phyloP scores from a whole-genome alignment of 495 filamentous ascomycete genomes.

The Hypoxylon fragiforme region DNA sequence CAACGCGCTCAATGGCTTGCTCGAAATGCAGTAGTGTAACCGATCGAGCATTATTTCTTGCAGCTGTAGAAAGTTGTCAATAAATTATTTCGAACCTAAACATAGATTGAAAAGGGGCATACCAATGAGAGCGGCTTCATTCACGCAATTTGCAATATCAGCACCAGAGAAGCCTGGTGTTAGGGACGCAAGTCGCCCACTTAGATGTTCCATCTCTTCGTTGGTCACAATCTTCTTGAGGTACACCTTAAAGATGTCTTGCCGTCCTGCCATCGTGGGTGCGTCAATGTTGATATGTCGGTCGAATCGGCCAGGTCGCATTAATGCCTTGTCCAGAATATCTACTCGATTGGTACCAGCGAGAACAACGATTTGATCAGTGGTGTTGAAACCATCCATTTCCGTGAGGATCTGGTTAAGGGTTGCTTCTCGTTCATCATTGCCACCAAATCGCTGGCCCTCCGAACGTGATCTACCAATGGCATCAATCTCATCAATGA shows the following conservation, averaged over 20 bases:
- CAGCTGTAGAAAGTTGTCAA: conserved; percentile 66
- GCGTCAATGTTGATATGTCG: conserved; percentile 91
- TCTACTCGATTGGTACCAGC: conserved; percentile 96
- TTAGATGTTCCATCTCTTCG: conserved; percentile 83
- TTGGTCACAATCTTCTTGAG: conserved; percentile 88
- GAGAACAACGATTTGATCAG: conserved; percentile 96
- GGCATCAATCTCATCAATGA: conserved; percentile 99
- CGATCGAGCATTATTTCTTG: conserved; percentile 71
- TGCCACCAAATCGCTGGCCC: conserved; percentile 73
- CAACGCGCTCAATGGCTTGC: conserved; percentile 94
- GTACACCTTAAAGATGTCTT: conserved; percentile 95
- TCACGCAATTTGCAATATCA: conserved; percentile 94
- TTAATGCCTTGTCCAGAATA: conserved; percentile 89
- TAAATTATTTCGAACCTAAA: conserved; percentile 8
- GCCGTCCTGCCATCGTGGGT: conserved; percentile 94
- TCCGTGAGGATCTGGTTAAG: conserved; percentile 96
- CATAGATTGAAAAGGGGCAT: conserved; percentile 46
- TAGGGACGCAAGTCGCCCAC: conserved; percentile 83
- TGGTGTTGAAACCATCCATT: conserved; percentile 99
- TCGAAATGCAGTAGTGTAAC: conserved; percentile 92
- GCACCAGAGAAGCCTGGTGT: conserved; percentile 97
- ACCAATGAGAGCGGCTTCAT: conserved; percentile 97
- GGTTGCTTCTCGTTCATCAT: conserved; percentile 94
- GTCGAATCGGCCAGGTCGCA: conserved; percentile 96
- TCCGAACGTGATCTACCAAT: conserved; percentile 89